Base-by-base conservation (phyloP, 768 basidiomycete species). In the Phlebiopsis flavidoalba region DNA sequence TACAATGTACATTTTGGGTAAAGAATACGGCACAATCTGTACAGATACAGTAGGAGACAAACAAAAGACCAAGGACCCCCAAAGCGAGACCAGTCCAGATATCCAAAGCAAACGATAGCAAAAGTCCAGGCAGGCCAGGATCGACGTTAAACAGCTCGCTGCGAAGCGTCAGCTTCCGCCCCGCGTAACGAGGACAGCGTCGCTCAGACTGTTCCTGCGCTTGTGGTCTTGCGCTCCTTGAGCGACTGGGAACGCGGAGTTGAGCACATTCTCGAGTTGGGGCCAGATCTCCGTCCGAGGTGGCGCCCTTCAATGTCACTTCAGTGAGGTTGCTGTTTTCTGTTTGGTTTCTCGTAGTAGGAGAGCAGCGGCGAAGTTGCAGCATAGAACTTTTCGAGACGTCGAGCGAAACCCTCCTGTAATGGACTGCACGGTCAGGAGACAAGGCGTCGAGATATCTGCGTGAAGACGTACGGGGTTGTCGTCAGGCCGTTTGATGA, bases 271-370 rank as follows among this genome's bases (percentile, higher is more conserved):
- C 63, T 93, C 91, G 11, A 96, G 79, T 64, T 86, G 76, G 2
- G 91, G 92, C 93, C 93, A 95, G 63, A 95, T 95, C 72, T 94
- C n/a, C 91, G 67, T 95, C 90, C 2, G 89, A 91, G 8, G 91
- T 91, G 58, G 79, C 74, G 3, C 93, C 93, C 19, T 80, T 77
- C 33, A 96, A 71, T 2, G 85, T 85, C 48, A 81, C 78, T 10
- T n/a, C n/a, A 91, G 67, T 55, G 80, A 79, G 17, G 86, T n/a
- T 71, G 53, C 74, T 76, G 26, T 79, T 73, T n/a, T 80, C 76
- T 8, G 76, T 71, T 52, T 75, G 69, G 8, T 71, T n/a, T 66
- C 33, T 76, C 63, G 72, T 88, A 95, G 73, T 93, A 88, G 17
- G 79, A 75, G 15, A 96, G 75, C n/a, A 96, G 77, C 6, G 94